A percentile compares a stretch with the other conserved stretches of the same genome.
Conservation (phyloP, 2,329 filamentous ascomycete species). For the Ophiobolus disseminans region DNA sequence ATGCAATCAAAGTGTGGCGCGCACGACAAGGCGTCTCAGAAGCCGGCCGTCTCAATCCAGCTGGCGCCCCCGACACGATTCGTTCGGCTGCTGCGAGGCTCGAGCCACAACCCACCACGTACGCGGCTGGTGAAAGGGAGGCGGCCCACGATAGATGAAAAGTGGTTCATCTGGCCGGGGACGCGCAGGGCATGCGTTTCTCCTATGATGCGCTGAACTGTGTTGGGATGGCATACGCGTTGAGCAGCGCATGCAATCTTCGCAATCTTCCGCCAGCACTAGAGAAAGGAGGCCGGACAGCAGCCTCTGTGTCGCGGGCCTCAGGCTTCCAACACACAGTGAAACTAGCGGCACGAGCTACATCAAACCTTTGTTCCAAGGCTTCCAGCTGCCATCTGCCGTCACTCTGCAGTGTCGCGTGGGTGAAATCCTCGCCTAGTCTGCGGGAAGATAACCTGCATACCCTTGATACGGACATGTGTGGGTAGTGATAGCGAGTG, state of each 20-base stretch:
- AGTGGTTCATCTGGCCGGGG: slow-evolving; percentile 4
- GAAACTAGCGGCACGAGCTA: slow-evolving; percentile 13
- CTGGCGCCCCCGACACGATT: slow-evolving; percentile 1
- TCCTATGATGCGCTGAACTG: background rate
- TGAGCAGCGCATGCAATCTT: too few relatives aligned
- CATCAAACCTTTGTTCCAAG: slow-evolving; percentile 7
- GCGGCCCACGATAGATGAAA: slow-evolving; percentile 10
- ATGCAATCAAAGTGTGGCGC: slow-evolving; percentile 10
- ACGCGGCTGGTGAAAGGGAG: slow-evolving; percentile 2
- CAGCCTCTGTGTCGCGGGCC: too few relatives aligned
- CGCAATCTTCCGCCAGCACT: too few relatives aligned
- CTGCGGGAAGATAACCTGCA: slow-evolving; percentile 5
- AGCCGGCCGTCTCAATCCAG: slow-evolving; percentile 4
- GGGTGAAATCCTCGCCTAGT: slow-evolving; percentile 4
- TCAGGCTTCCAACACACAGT: background rate
- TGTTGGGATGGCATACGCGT: background rate
- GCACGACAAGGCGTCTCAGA: slow-evolving; percentile 6
- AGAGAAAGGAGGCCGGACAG: too few relatives aligned
- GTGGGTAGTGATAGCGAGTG: slow-evolving; percentile 1
- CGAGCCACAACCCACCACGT: slow-evolving; percentile 8
- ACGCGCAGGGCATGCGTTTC: slow-evolving; percentile 1
- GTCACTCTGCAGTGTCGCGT: slow-evolving; percentile 17
- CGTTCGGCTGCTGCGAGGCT: background rate
- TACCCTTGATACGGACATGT: background rate
- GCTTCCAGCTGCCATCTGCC: slow-evolving; percentile 1